These are phyloP conservation scores for Venustampulla echinocandica DNA, from an alignment of 495 filamentous ascomycete genomes.

Conservation along the genomic window DNA sequence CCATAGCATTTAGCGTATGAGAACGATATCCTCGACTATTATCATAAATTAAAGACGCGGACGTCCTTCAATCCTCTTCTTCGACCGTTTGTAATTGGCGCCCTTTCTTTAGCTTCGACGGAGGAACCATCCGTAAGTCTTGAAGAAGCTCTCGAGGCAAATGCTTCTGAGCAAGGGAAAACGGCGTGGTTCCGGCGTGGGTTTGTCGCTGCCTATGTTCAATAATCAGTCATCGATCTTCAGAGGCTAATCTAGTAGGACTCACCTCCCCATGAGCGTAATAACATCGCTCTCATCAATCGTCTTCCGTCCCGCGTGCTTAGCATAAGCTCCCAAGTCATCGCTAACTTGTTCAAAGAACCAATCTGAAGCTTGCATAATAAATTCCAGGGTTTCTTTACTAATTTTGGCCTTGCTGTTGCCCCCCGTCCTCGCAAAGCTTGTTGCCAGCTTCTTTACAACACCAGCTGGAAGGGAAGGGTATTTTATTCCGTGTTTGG, in stretches of 20 bases:
- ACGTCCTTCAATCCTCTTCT: too few species aligned
- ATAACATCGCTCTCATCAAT: constrained; percentile 81
- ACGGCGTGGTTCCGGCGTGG: constrained; percentile 61
- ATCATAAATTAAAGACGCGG: too few species aligned
- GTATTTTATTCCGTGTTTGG: constrained; percentile 64
- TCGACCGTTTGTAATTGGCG: constrained; percentile 26
- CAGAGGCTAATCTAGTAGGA: constrained; percentile 8
- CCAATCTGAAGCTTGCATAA: constrained; percentile 74
- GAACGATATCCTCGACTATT: too few species aligned
- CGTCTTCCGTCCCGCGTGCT: constrained; percentile 72
- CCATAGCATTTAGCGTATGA: too few species aligned
- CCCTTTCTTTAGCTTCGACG: constrained; percentile 28
- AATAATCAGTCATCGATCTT: constrained; percentile 29
- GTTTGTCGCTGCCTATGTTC: constrained; percentile 72
- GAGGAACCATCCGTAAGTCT: constrained; percentile 64
- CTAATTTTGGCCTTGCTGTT: constrained; percentile 58
- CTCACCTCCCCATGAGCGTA: constrained; percentile 70
- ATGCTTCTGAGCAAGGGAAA: constrained; percentile 73
- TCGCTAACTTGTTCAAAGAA: constrained; percentile 82
- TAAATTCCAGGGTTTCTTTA: constrained; percentile 60
- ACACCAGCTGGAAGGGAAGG: constrained; percentile 61
- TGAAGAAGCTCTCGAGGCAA: constrained; percentile 77
- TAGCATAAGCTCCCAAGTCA: constrained; percentile 68
- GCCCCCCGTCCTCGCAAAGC: constrained; percentile 49
- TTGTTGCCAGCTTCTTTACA: constrained; percentile 67